Base-by-base conservation (phyloP, 2,329 filamentous ascomycete species). In the Fusarium multiceps region DNA sequence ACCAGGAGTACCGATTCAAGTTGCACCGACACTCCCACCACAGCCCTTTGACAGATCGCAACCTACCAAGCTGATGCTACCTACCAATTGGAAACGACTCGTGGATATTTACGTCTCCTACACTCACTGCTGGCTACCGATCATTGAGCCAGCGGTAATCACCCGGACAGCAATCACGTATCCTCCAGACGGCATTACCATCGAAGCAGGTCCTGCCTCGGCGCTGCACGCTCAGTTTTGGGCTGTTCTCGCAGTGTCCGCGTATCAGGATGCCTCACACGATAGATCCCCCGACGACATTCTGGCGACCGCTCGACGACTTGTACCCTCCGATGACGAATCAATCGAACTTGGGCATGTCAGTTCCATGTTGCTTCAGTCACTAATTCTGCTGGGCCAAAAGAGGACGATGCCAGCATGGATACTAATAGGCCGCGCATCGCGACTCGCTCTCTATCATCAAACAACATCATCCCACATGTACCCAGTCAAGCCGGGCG, bases 91-190 rank as follows among this genome's bases (percentile, higher is more conserved):
- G 75, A 89, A 84, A 81, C 82, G 85, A 4, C 83, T 94, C 6
- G 80, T 94, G 41, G 90, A 93, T 69, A 84, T 91, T 7, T 94
- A 93, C 76, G 92, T 93, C 63, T 87, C 90, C 2, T 93, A 92
- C 72, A 92, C 90, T 0, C 90, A 94, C 76, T 89, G 87, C 55
- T 94, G 92, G 92, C 84, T 94, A 27, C 92, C 92, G 0, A 89
- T 94, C 27, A 82, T 91, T 13, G 89, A 93, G 68, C 91, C 89
- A 66, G 86, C 90, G 50, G 84, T 86, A 43, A 81, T 92, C 7
- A 80, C 90, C 51, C 83, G 72, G 59, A 82, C 76, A 61, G 86
- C 80, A 1, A 78, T 82, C 41, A 76, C 77, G 10, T 88, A 87
- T 32, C 73, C 80, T 27, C 47, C 68, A 27, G 79, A 74, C 59